A percentile compares a stretch with the other conserved stretches of the same genome.
Conservation (phyloP, 108 stramenopile species). For the Schizochytrium sp. region DNA sequence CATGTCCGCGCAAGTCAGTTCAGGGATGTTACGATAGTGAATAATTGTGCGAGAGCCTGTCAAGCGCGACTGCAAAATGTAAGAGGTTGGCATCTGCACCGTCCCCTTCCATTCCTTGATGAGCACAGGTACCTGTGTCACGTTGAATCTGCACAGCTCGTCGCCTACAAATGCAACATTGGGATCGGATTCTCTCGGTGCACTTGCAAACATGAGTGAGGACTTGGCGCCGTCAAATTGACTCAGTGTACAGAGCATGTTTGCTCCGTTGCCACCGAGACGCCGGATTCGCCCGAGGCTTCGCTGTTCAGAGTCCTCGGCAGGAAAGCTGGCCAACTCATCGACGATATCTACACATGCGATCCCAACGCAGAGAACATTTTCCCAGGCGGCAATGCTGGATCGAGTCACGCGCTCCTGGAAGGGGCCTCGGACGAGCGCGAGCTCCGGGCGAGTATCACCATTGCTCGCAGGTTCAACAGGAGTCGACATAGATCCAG, state of each 20-base stretch:
- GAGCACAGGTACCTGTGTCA: background rate
- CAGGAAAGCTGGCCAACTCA: background rate
- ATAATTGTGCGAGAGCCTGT: background rate
- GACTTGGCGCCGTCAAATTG: background rate
- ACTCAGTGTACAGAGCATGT: background rate
- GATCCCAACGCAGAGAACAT: background rate
- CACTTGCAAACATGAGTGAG: background rate
- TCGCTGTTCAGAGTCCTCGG: background rate
- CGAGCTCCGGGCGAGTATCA: background rate
- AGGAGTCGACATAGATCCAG: too few relatives aligned
- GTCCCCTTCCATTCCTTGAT: background rate
- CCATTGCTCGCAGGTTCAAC: too few relatives aligned
- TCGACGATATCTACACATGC: background rate
- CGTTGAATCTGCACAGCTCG: background rate
- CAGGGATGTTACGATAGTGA: background rate
- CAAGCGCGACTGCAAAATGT: background rate
- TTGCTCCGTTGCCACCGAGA: background rate
- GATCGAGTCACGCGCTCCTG: background rate
- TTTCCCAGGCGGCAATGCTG: background rate
- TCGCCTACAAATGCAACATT: background rate
- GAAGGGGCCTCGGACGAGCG: background rate
- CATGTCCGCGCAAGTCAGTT: background rate
- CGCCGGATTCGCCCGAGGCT: background rate
- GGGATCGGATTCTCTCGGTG: background rate
- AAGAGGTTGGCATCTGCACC: background rate